Percentiles rank a stretch among this genome's conserved stretches.
Evolutionary conservation across 306 rosid genomes (phyloP).

Genomic region (Hippophae rhamnoides): DNA sequence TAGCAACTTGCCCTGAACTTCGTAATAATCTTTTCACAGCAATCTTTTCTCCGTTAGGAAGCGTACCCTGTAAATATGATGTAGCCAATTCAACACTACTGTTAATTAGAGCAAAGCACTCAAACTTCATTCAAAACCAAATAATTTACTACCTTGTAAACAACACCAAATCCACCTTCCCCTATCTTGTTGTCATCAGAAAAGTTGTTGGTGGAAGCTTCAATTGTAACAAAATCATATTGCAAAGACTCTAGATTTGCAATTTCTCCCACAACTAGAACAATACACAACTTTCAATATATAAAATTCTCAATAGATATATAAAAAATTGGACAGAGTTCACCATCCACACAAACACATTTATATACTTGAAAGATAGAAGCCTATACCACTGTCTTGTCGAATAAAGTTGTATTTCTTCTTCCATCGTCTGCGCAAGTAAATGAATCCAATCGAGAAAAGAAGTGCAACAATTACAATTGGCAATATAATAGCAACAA

Average conservation of each 20-base stretch:
- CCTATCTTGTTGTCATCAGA: constrained; percentile 31
- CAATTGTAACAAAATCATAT: constrained; percentile 29
- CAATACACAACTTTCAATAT: neutral
- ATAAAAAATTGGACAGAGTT: neutral
- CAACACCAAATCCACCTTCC: constrained; percentile 51
- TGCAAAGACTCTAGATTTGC: constrained; percentile 27
- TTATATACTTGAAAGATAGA: neutral
- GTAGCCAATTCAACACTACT: neutral
- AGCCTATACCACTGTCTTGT: constrained; percentile 24
- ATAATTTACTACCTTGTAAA: constrained; percentile 32
- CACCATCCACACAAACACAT: neutral
- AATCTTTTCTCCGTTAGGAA: constrained; percentile 37
- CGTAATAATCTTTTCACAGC: constrained; percentile 47
- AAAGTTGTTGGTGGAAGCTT: constrained; percentile 36
- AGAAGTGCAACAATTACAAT: constrained; percentile 18
- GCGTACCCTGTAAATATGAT: constrained; percentile 29
- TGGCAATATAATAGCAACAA: constrained; percentile 27
- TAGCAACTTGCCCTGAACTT: constrained; percentile 41
- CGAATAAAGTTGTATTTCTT: constrained; percentile 2
- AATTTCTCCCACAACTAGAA: neutral
- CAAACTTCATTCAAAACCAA: neutral
- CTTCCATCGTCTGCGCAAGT: constrained; percentile 29
- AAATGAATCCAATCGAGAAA: constrained; percentile 21
- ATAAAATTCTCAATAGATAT: neutral
- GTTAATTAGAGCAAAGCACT: neutral